Evolutionary conservation across 805 yeast species (phyloP), one percentile per base, ranked within the genome.

Genomic region (Candida fluviatilis): DNA sequence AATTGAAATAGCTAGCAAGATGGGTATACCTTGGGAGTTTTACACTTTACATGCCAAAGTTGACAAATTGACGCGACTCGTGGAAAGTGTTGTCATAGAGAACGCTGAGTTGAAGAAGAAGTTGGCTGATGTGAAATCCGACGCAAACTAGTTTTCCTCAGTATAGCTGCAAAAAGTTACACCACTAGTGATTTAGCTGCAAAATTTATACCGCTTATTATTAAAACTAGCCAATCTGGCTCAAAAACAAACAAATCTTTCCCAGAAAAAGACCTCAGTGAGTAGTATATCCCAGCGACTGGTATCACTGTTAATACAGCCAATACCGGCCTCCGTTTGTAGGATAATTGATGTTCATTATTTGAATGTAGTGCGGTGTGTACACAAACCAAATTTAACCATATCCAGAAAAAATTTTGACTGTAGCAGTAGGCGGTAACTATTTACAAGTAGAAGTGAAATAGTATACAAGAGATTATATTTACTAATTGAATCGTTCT

Each of bases 1-100:
- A 2, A 78, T 82, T 4, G 67, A 66, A 18, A 61, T 68, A 37
- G 86, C 85, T 25, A 70, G 65, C 40, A 58, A 60, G 15, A 58
- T 61, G 5, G 84, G 87, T 28, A 64, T 82, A 37, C 75, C 78
- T 32, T 78, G 86, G 85, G 86, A 82, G 50, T 62, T 71, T 31
- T 81, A 69, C 48, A 77, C 71, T 38, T 48, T 83, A 14, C 75
- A 77, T 53, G 51, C 61, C 18, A 77, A 77, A 51, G 56, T 81
- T 27, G 81, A 76, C 38, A 57, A 61, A 29, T 57, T 76, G 41
- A 62, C 73, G 2, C 42, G 38, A 2, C 49, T 73, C 19, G 72
- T 76, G 17, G 64, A 64, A 28, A 39, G 48, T 1, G 62, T 73
- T 4, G 56, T 73, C 8, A 48, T 41, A 6, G 71, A 64, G 38